Conservation (phyloP, 768 basidiomycete species). For the Tubosaeta sp. region DNA sequence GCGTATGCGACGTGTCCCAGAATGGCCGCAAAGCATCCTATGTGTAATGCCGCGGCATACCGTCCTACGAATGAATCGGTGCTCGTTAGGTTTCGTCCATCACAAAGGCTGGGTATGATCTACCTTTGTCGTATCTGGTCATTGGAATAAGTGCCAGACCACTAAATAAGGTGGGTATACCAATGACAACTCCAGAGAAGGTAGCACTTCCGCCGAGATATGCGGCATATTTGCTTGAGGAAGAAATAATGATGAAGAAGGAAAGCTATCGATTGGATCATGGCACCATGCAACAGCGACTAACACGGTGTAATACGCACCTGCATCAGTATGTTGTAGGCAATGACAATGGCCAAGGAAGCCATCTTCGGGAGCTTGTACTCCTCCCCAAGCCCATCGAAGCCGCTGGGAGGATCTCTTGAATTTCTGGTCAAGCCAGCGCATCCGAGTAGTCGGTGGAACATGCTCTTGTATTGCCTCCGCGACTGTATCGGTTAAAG, state of each 20-base stretch:
- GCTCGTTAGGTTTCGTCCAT: background rate
- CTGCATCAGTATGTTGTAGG: slow-evolving; percentile 43
- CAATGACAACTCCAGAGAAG: slow-evolving; percentile 63
- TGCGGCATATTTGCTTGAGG: slow-evolving; percentile 58
- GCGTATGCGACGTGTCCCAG: slow-evolving; percentile 59
- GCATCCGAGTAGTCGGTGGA: slow-evolving; percentile 3
- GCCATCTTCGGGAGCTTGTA: slow-evolving; percentile 45
- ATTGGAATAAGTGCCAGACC: slow-evolving; percentile 56
- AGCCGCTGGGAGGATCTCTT: slow-evolving; percentile 1
- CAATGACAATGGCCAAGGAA: slow-evolving; percentile 44
- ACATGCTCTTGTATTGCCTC: background rate
- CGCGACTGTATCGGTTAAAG: background rate
- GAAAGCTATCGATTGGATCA: slow-evolving; percentile 41
- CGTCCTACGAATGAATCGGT: slow-evolving; percentile 36
- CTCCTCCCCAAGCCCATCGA: slow-evolving; percentile 30
- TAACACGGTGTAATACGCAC: slow-evolving; percentile 23
- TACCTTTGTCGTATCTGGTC: slow-evolving; percentile 53
- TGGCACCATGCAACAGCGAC: background rate
- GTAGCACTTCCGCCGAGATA: slow-evolving; percentile 63
- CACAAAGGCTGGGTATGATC: background rate
- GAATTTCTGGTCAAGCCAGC: background rate
- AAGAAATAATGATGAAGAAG: slow-evolving; percentile 68
- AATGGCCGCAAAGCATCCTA: slow-evolving; percentile 50
- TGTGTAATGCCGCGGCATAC: slow-evolving; percentile 50
- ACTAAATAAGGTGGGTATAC: slow-evolving; percentile 62